Evolutionary conservation across 2,329 filamentous ascomycete genomes (phyloP), one percentile per base, ranked within the genome.

Genomic region (Aspergillus sp.): DNA sequence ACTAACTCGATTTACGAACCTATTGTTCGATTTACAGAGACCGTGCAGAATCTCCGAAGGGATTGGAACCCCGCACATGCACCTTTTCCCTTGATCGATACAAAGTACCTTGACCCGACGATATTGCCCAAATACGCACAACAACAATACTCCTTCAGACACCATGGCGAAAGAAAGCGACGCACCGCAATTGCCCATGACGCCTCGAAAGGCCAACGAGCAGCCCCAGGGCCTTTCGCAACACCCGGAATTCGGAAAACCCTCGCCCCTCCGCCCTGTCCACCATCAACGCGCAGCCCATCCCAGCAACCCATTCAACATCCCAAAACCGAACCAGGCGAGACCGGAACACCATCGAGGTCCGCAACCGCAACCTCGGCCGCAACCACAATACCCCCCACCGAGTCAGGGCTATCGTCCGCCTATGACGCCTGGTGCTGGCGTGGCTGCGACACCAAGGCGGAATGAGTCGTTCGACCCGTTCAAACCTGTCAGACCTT

Each of bases 161-260:
- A 30, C 12, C 53, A 80, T 80, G 74, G 76, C 77, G 9, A 71
- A 73, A 55, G 75, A 80, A 67, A 69, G 75, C 51, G 73, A 74
- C 49, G 71, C 73, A 13, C 66, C 70, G 10, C 61, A 63, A 43
- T 60, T 64, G 44, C 61, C 64, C 6, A 57, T 62, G 38, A 63
- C 61, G 30, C 63, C 68, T 43, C 62, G 64, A 15, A 68, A 66
- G 51, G 60, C 62, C 12, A 64, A 65, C 44, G 61, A 70, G 25
- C 62, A 65, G 32, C 46, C 61, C 15, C 60, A 59, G 33, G 57
- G 65, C 25, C 58, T 66, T 12, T 58, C 67, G 12, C 66, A 71
- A 4, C 65, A 72, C 27, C 71, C 76, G 35, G 74, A 82, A 56
- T 84, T 83, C 58, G 81, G 81, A 45, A 76, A 78, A 56, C 71